Evolutionary conservation across 192 early-diverging fungal species (phyloP), one percentile per base, ranked within the genome.

Genomic region (Coemansia biformis): DNA sequence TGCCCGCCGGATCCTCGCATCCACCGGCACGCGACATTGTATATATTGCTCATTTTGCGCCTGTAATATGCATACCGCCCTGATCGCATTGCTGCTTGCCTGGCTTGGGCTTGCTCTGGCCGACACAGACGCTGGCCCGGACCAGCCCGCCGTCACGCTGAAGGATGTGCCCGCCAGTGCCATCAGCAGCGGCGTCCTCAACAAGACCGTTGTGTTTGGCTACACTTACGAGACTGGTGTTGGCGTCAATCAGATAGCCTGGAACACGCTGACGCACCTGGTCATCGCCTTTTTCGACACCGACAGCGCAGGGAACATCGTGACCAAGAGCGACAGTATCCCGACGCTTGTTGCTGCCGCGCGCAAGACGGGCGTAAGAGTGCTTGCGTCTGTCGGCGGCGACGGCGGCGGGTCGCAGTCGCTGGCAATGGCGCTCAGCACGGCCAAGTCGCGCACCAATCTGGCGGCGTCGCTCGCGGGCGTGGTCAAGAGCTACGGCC

Each of bases 351-450:
- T 78, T 16, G 48, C 54, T 16, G 47, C 47, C 11, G 76, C 66
- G 9, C 52, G 60, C 33, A 48, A 57, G 29, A 55, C 58, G 24
- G 51, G 51, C 18, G 68, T 76, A 41, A 81, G 80, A 29, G 79
- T 90, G 45, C 58, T 86, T 29, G 55, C 83, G 15, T 79, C 86
- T 8, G 77, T 87, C 18, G 87, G 87, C 40, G 87, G 87, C 2
- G 86, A 85, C 77, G 83, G 77, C 44, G 78, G 77, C 39, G 83
- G 80, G 13, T 80, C 78, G 1, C 29, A 21, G 31, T 33, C 40
- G 9, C 75, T 87, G 51, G 78, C 80, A 10, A 48, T 50, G 8
- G 80, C 82, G 43, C 63, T 75, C 12, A 59, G 66, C 18, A 51
- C 47, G 29, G 57, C 51, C 8, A 23, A 34, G 7, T 62, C 59